These are phyloP conservation scores for Ammopiptanthus mongolicus DNA, from an alignment of 306 rosid genomes.

Conservation along the genomic window DNA sequence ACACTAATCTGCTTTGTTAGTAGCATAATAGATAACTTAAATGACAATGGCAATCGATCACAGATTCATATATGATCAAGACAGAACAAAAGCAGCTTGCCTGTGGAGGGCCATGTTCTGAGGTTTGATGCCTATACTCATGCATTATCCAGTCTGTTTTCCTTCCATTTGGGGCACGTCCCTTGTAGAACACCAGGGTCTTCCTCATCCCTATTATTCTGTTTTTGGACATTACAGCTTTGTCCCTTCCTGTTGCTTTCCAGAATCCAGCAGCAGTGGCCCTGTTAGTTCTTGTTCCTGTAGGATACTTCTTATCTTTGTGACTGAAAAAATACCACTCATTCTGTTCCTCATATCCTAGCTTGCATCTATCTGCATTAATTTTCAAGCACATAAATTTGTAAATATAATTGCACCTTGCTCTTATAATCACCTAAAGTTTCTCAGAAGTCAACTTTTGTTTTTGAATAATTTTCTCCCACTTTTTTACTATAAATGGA, in stretches of 20 bases:
- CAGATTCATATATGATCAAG: background rate
- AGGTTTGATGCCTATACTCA: conserved; percentile 81
- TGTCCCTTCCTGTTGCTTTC: conserved; percentile 97
- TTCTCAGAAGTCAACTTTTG: background rate
- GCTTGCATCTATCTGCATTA: conserved; percentile 61
- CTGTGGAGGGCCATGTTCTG: conserved; percentile 74
- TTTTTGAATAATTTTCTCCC: background rate
- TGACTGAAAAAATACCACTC: conserved; percentile 96
- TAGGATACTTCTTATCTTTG: conserved; percentile 88
- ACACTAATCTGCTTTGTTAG: background rate
- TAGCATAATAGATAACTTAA: background rate
- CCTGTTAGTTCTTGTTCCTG: conserved; percentile 83
- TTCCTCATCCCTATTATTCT: conserved; percentile 86
- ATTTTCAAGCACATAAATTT: background rate
- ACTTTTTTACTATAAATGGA: background rate
- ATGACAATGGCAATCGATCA: background rate
- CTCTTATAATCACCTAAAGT: background rate
- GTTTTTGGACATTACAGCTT: conserved; percentile 72
- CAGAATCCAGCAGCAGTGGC: conserved; percentile 92
- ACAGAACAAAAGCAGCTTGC: conserved; percentile 33
- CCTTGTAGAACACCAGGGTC: conserved; percentile 85
- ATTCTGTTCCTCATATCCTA: conserved; percentile 67
- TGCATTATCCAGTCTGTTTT: conserved; percentile 96
- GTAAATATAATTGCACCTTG: background rate
- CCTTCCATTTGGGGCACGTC: conserved; percentile 89